Conservation (phyloP, 257 asterid species). For the Solanum virginianum region DNA sequence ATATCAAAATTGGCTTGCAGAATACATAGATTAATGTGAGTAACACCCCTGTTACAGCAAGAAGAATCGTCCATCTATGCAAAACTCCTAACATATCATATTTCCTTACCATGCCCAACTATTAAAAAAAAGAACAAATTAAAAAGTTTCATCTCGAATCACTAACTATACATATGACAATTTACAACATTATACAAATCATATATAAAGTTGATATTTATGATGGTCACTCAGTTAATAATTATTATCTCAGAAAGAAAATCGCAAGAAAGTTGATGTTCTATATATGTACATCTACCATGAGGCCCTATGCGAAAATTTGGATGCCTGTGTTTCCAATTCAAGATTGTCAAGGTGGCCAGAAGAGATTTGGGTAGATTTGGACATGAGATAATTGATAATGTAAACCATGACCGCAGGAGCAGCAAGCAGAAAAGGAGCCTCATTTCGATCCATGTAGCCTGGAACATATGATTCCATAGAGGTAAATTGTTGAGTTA, state of each 20-base stretch:
- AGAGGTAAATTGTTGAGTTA: not conserved
- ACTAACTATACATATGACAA: no score
- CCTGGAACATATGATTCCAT: not conserved
- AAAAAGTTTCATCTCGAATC: no score
- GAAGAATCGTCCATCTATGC: conserved; percentile 14
- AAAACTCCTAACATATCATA: conserved; percentile 14
- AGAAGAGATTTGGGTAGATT: conserved; percentile 10
- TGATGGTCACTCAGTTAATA: no score
- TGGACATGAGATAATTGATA: conserved; percentile 14
- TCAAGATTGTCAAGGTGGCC: conserved; percentile 18
- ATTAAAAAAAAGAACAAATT: no score
- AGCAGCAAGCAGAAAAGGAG: conserved; percentile 7
- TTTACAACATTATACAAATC: no score
- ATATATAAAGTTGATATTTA: no score
- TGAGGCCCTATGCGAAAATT: not conserved
- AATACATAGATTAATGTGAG: conserved; percentile 2
- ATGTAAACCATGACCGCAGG: conserved; percentile 17
- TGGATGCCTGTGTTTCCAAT: conserved; percentile 14
- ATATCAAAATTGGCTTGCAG: conserved; percentile 2
- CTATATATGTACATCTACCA: no score
- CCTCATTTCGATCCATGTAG: conserved; percentile 11
- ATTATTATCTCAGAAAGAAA: no score
- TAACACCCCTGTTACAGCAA: conserved; percentile 1
- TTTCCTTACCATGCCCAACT: no score
- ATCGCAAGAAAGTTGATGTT: no score